Evolutionary conservation across 306 rosid species (phyloP).

Genomic region (Rosa multiflora): DNA sequence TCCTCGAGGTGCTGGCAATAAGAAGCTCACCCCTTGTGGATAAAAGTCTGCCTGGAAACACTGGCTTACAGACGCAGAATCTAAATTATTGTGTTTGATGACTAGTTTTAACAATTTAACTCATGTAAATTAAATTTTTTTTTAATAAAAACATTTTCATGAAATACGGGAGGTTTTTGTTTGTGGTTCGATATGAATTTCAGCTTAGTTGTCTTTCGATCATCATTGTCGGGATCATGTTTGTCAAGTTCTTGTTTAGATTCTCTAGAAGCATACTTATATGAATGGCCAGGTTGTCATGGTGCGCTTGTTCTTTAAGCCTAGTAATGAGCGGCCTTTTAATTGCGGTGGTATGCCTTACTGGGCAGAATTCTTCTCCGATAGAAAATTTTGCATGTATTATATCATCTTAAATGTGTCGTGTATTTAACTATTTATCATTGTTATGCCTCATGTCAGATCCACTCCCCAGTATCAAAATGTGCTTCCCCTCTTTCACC

Average conservation of each 20-base stretch:
- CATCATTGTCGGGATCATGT: neutral
- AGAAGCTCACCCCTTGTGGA: constrained; percentile 93
- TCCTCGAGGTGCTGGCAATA: constrained; percentile 93
- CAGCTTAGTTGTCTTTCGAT: neutral
- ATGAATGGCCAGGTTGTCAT: neutral
- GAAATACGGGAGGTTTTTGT: neutral
- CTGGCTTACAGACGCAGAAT: neutral
- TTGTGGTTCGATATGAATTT: neutral
- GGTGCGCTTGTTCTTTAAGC: no score
- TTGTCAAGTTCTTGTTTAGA: neutral
- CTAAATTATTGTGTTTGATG: neutral
- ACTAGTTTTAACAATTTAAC: neutral
- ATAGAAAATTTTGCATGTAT: no score
- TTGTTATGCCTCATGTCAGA: no score
- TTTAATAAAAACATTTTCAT: neutral
- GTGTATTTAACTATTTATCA: no score
- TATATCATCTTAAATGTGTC: no score
- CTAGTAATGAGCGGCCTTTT: no score
- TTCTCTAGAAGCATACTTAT: no score
- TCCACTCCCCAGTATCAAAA: no score
- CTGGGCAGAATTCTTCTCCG: no score
- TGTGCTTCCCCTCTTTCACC: no score
- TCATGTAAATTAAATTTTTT: neutral
- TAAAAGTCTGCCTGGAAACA: constrained; percentile 22
- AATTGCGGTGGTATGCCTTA: no score